Evolutionary conservation across 2,329 filamentous ascomycete species (phyloP).

Genomic region (Calonectria crousiana): DNA sequence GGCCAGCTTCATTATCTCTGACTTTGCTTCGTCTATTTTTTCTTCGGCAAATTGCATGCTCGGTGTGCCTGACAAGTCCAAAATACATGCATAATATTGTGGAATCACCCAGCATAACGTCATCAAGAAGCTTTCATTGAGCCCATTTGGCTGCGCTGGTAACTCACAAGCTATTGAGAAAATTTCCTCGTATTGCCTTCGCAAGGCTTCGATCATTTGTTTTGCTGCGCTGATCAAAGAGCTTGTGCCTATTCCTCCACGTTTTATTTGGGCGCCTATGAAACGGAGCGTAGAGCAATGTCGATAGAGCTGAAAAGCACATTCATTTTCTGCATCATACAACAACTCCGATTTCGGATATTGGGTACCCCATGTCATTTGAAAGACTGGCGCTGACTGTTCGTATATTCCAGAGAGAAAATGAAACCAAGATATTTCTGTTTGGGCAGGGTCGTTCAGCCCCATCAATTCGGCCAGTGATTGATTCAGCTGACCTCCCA

Average conservation of each 20-base stretch:
- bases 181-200: neutral
- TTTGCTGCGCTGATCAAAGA: neutral
- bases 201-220: neutral
- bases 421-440: neutral
- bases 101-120: conserved; percentile 4
- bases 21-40: neutral
- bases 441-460: neutral
- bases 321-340: conserved; percentile 1
- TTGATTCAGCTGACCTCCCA: neutral
- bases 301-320: conserved; percentile 3
- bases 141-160: neutral
- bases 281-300: conserved; percentile 1
- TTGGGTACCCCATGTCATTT: neutral
- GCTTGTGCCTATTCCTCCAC: neutral
- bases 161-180: neutral
- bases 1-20: neutral
- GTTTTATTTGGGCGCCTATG: neutral
- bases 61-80: neutral
- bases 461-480: conserved; percentile 2
- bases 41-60: neutral
- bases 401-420: conserved; percentile 9
- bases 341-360: neutral
- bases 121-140: neutral
- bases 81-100: neutral
- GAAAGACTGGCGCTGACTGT: neutral